Percentiles rank a stretch among this genome's conserved stretches.
These are phyloP conservation scores for Monosporascus ibericus DNA, from an alignment of 2,329 filamentous ascomycete genomes.

Conservation along the genomic window DNA sequence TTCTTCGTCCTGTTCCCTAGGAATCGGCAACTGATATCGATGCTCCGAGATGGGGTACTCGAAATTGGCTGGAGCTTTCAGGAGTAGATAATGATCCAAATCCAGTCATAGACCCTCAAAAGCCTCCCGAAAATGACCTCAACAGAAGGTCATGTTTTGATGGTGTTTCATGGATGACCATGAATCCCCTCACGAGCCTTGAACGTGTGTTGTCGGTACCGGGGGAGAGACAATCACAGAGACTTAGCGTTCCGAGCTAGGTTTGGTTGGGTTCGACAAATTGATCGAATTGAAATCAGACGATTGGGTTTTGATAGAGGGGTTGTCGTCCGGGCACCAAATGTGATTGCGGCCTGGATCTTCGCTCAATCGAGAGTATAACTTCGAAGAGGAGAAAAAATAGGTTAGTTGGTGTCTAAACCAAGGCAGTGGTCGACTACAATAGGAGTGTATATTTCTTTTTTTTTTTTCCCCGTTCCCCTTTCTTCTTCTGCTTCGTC, in stretches of 20 bases:
- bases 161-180: neutral
- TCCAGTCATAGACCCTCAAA: neutral
- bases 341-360: neutral
- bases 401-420: neutral
- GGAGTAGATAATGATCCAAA: neutral
- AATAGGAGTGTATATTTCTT: neutral
- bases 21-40: neutral
- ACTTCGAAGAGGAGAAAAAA: neutral
- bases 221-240: no score
- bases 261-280: no score
- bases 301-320: no score
- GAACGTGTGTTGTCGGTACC: no score
- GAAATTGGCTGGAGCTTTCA: neutral
- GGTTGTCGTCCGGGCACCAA: neutral
- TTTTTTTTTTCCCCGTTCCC: no score
- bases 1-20: neutral
- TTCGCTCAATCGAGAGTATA: neutral
- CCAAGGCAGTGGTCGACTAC: neutral
- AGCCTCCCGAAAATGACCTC: neutral
- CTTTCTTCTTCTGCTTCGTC: neutral
- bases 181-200: neutral
- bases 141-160: neutral
- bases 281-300: no score
- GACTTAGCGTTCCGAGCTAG: no score
- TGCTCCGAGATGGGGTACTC: neutral